Evolutionary conservation across 345 rosid species (phyloP), one percentile per base, ranked within the genome.

Genomic region (Lumnitzera racemosa): DNA sequence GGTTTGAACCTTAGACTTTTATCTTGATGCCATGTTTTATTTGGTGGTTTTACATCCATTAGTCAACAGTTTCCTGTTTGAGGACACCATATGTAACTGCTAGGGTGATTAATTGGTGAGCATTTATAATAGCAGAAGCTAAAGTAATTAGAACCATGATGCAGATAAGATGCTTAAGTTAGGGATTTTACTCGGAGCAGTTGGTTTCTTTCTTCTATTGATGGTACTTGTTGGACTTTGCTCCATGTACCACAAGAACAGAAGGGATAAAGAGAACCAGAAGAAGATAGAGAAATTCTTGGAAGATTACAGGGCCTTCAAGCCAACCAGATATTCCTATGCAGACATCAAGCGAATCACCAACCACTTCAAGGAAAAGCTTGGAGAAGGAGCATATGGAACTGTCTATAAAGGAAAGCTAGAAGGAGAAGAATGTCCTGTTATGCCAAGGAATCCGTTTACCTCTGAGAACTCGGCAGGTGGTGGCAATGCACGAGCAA

Each of bases 351-450:
- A 36, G 43, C 3, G 43, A 36, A 62, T 51, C 23, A 68, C 67
- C 24, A 49, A 57, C 12, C 51, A 68, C 51, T 56, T 62, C 24
- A 51, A 53, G 49, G 55, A 65, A 25, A 65, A 69, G 36, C 53
- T 73, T 41, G 73, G 73, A 5, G 24, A 69, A 58, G 77, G 77
- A 17, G 77, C 59, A 12, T 73, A 61, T 31, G 74, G 74, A 41
- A 68, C 55, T 2, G 74, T 41, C 47, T 36, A 36, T 36, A 36
- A 36, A 36, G 43, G 5, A 36, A 36, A 36, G 65, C 25, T 64
- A 27, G 69, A 70, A 53, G 68, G 68, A 15, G 65, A 53, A 15
- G 59, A 57, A 2, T 27, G 46, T 17, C 63, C 66, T 0, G 47
- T 56, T 13, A 46, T 65, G 14, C 68, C 61, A 0, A 47, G 55